These are phyloP conservation scores for Ceratocystis colombiana DNA, from an alignment of 2,329 filamentous ascomycete genomes.

Conservation along the genomic window DNA sequence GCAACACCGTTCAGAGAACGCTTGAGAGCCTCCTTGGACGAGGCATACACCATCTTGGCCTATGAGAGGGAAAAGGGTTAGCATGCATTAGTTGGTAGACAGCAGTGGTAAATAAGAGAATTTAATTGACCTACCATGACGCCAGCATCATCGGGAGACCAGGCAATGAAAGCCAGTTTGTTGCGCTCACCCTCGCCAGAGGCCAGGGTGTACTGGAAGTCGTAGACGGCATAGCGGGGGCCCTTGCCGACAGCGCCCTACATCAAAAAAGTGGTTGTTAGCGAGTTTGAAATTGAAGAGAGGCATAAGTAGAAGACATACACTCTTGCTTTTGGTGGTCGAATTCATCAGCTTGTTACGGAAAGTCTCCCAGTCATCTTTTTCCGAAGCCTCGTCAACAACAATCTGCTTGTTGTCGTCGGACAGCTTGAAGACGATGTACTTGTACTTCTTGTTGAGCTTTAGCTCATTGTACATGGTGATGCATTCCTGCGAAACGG, in stretches of 20 bases:
- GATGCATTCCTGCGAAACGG: constrained; percentile 62
- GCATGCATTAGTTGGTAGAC: not conserved
- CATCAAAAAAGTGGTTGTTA: constrained; percentile 17
- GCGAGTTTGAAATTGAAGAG: not conserved
- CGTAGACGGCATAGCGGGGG: constrained; percentile 75
- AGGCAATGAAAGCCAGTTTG: constrained; percentile 71
- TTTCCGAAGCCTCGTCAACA: constrained; percentile 60
- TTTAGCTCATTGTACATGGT: constrained; percentile 69
- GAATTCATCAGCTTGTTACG: constrained; percentile 65
- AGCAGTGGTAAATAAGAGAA: not conserved
- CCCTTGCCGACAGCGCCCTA: constrained; percentile 54
- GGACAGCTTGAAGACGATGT: constrained; percentile 79
- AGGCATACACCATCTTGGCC: constrained; percentile 85
- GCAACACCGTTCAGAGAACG: constrained; percentile 65
- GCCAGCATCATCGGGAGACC: constrained; percentile 71
- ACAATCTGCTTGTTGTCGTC: constrained; percentile 75
- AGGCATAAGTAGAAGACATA: constrained; percentile 31
- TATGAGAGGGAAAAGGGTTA: constrained; percentile 32
- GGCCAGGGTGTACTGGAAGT: constrained; percentile 66
- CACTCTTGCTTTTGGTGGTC: constrained; percentile 60
- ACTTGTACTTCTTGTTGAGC: constrained; percentile 72
- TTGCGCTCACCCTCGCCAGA: constrained; percentile 64
- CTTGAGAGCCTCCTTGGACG: constrained; percentile 80
- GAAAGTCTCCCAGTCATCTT: constrained; percentile 61
- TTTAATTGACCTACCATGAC: constrained; percentile 52